Evolutionary conservation across 192 early-diverging fungal species (phyloP).

Genomic region (Linnemannia exigua): DNA sequence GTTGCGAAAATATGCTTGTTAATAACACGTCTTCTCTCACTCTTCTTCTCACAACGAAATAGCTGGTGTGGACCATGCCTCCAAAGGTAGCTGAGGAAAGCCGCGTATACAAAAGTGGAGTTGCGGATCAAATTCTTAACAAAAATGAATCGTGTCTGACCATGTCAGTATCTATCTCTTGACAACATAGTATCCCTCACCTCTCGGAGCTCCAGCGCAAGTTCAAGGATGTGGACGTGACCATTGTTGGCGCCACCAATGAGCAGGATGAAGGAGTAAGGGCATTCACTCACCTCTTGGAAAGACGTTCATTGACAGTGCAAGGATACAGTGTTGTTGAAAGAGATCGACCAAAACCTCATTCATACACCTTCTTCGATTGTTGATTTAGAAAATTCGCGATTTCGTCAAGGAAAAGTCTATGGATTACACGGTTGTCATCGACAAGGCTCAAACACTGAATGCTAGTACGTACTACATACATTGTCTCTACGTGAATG

Average conservation of each 20-base stretch:
- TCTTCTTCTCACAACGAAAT: not conserved
- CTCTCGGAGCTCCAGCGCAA: slow-evolving; percentile 63
- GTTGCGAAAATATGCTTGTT: not conserved
- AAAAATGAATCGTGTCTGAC: not conserved
- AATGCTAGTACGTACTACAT: slow-evolving; percentile 22
- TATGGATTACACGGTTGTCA: slow-evolving; percentile 70
- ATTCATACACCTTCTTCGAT: not conserved
- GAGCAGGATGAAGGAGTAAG: slow-evolving; percentile 62
- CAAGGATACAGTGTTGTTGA: not conserved
- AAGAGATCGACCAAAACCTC: not conserved
- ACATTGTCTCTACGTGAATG: not conserved
- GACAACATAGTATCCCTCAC: slow-evolving; percentile 58
- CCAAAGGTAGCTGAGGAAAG: slow-evolving; percentile 26
- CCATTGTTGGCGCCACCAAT: slow-evolving; percentile 65
- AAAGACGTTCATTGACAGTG: not conserved
- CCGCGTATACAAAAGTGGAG: not conserved
- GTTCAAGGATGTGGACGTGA: slow-evolving; percentile 62
- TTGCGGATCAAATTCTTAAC: not conserved
- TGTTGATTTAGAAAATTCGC: slow-evolving; percentile 56
- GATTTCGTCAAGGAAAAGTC: slow-evolving; percentile 61
- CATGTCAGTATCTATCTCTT: not conserved
- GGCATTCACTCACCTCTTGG: not conserved
- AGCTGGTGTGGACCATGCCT: slow-evolving; percentile 55
- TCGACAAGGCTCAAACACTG: slow-evolving; percentile 58
- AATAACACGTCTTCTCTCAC: not conserved